Evolutionary conservation across 345 rosid genomes (phyloP).

Genomic region (Conringia planisiliqua): DNA sequence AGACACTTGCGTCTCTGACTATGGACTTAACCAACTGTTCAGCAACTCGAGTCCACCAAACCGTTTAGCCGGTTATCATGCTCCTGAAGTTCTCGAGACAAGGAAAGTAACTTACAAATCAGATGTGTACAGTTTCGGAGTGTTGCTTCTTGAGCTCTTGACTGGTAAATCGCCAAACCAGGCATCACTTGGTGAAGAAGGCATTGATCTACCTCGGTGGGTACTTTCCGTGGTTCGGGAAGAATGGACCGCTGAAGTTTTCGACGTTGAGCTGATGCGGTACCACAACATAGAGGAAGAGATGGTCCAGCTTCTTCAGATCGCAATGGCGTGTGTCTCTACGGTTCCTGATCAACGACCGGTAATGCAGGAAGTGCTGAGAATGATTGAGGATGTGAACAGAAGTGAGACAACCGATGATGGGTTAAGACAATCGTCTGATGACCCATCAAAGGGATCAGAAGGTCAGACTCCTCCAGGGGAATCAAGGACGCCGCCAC

Average conservation of each 20-base stretch:
- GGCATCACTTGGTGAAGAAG: conserved; percentile 93
- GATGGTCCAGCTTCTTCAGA: conserved; percentile 94
- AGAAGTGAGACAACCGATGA: conserved; percentile 75
- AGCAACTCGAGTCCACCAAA: conserved; percentile 56
- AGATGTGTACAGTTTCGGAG: conserved; percentile 95
- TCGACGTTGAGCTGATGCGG: conserved; percentile 89
- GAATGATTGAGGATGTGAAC: conserved; percentile 91
- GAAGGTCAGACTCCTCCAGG: conserved; percentile 85
- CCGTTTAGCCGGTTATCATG: conserved; percentile 86
- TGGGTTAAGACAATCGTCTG: conserved; percentile 83
- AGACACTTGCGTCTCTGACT: conserved; percentile 64
- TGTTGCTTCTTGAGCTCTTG: conserved; percentile 69
- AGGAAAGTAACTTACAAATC: conserved; percentile 77
- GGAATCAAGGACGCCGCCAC: conserved; percentile 67
- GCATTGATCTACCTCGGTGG: conserved; percentile 95
- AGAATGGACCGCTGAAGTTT: conserved; percentile 99
- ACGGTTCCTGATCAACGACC: conserved; percentile 92
- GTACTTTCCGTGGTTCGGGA: conserved; percentile 95
- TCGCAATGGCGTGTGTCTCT: conserved; percentile 90
- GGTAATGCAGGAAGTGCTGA: conserved; percentile 69
- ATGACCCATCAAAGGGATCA: conserved; percentile 93
- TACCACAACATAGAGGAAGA: conserved; percentile 93
- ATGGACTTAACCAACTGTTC: conserved; percentile 77
- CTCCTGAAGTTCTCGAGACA: conserved; percentile 85
- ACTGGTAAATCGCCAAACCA: conserved; percentile 97